Evolutionary conservation across 2,329 filamentous ascomycete genomes (phyloP).

Genomic region (Aulographum hederae): DNA sequence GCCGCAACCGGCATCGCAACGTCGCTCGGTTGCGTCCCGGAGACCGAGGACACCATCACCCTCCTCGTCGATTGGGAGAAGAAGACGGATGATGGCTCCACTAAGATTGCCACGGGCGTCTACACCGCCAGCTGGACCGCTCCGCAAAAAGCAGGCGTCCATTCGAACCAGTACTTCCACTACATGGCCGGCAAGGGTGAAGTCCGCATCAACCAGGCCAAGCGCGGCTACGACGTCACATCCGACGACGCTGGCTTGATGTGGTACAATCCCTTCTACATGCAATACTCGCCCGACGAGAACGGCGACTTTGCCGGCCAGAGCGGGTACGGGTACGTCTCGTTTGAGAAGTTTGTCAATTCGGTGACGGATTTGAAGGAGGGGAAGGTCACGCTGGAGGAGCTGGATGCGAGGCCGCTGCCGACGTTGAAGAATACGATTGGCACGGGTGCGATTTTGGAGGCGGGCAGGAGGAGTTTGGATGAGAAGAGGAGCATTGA

Average conservation of each 20-base stretch:
- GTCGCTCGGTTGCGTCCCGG: constrained; percentile 55
- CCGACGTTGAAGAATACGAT: constrained; percentile 81
- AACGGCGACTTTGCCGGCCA: constrained; percentile 89
- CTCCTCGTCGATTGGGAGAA: constrained; percentile 78
- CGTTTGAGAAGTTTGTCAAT: constrained; percentile 91
- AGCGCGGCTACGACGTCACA: constrained; percentile 88
- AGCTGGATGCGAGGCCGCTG: constrained; percentile 55
- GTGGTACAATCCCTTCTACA: constrained; percentile 93
- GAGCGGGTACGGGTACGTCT: constrained; percentile 82
- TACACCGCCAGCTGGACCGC: constrained; percentile 94
- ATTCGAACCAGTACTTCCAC: constrained; percentile 94
- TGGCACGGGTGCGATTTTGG: constrained; percentile 77
- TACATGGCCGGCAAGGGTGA: constrained; percentile 75
- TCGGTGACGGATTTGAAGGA: constrained; percentile 64
- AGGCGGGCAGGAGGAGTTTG: constrained; percentile 68
- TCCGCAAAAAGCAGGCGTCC: constrained; percentile 81
- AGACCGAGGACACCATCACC: constrained; percentile 87
- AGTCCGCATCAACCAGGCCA: constrained; percentile 79
- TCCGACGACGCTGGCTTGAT: constrained; percentile 53
- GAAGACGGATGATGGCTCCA: constrained; percentile 17
- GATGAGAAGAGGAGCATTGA: constrained; percentile 65
- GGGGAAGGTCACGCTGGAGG: constrained; percentile 49
- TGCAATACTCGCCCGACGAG: constrained; percentile 86
- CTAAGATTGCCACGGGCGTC: constrained; percentile 63
- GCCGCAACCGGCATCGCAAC: constrained; percentile 65